Conservation (phyloP, 2,329 filamentous ascomycete genomes). For the Arthrobotrys conoides region DNA sequence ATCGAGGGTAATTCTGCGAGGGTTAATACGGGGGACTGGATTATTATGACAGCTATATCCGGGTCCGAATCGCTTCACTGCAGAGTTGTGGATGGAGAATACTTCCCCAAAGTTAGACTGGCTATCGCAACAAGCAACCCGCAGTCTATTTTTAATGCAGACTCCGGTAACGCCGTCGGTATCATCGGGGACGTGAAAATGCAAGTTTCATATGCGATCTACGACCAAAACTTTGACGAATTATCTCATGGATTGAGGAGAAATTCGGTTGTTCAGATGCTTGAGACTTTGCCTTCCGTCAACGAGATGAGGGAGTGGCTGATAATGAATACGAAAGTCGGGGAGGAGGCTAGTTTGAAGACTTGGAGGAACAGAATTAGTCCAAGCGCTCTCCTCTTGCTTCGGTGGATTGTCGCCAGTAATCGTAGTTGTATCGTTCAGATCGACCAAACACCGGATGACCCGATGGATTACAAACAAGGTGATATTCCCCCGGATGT, state of each 20-base stretch:
- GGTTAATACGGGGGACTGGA: conserved; percentile 72
- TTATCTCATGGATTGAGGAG: conserved; percentile 69
- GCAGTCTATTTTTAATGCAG: conserved; percentile 21
- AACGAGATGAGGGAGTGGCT: conserved; percentile 72
- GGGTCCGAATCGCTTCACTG: conserved; percentile 68
- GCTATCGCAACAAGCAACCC: conserved; percentile 16
- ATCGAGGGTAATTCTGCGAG: conserved; percentile 62
- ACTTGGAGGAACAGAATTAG: conserved; percentile 75
- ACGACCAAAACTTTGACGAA: conserved; percentile 74
- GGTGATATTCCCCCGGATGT: conserved; percentile 33
- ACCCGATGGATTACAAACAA: conserved; percentile 37
- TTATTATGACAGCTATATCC: conserved; percentile 65
- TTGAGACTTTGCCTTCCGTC: conserved; percentile 76
- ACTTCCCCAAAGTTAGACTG: conserved; percentile 69
- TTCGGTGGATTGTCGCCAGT: conserved; percentile 91
- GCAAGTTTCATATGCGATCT: conserved; percentile 66
- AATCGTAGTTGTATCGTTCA: conserved; percentile 89
- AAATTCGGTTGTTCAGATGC: conserved; percentile 70
- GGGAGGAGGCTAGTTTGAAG: conserved; percentile 64
- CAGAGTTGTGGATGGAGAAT: conserved; percentile 69
- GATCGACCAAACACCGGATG: conserved; percentile 71
- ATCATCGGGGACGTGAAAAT: conserved; percentile 17
- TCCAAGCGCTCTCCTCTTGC: conserved; percentile 76
- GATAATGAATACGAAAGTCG: conserved; percentile 63
- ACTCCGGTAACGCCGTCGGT: neutral